Base-by-base conservation (phyloP, 179 eudicot species). In the Patellifolia procumbens region DNA sequence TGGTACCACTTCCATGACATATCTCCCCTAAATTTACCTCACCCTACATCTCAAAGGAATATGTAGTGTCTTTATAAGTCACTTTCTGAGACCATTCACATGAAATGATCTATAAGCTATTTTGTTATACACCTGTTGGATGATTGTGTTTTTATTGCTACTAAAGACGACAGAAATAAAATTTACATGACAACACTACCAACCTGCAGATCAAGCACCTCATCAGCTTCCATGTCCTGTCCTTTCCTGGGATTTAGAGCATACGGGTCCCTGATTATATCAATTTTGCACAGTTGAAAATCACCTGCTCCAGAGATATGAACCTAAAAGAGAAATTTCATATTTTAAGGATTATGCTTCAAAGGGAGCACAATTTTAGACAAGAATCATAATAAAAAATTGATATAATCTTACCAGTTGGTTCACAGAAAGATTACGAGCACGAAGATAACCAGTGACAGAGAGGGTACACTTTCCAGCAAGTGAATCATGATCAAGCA, bases 291-390 rank as follows among this genome's bases (percentile, higher is more conserved):
- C 66, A 96, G 70, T 80, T 88, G 98, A 87, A 81, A 96, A 82
- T 96, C 99, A 77, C 99, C 99, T 29, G 94, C 98, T 74, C 99
- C 99, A 77, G 99, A 82, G 64, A 96, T 88, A 81, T 96, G 98
- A 62, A 96, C 93, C 99, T 96, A 83, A 75, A 70, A 79, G 63
- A 66, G 60, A 78, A 31, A 56, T n/a, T 26, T 75, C 35, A 52
- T 46, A 39, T 39, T 7, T 56, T 10, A 56, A 58, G 48, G 16
- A 22, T 11, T 58, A 60, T 24, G 6, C 48, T 55, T 64, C 19
- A 39, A 43, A 74, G 15, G 63, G 32, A 74, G 68, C 32, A 15
- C 24, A 5, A 56, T 20, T 17, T 13, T 42, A 45, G 16, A 17
- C 9, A 37, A 42, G 13, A 1, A 66, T 69, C 72, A 43, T 12